Evolutionary conservation across 345 rosid genomes (phyloP).

Genomic region (Sisymbrium irio): DNA sequence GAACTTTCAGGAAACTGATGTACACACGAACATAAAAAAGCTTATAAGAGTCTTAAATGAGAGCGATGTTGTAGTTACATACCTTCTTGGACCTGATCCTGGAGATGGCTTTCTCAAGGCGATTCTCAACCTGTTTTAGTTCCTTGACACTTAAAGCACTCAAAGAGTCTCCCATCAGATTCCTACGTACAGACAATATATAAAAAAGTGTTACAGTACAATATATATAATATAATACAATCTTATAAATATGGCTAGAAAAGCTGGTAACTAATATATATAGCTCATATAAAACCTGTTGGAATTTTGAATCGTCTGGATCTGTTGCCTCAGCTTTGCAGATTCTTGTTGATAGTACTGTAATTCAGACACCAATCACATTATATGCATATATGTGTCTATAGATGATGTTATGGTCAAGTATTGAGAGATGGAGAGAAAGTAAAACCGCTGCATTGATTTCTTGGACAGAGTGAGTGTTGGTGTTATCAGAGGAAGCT

Average conservation of each 20-base stretch:
- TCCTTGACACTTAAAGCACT: conserved; percentile 80
- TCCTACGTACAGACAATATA: conserved; percentile 50
- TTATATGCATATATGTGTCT: background rate
- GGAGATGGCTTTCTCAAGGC: conserved; percentile 91
- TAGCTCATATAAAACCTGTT: conserved; percentile 59
- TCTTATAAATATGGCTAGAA: background rate
- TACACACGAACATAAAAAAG: background rate
- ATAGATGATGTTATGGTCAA: background rate
- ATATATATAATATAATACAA: background rate
- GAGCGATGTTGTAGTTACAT: conserved; percentile 16
- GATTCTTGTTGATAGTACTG: conserved; percentile 98
- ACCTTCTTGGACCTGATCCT: conserved; percentile 98
- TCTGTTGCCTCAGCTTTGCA: conserved; percentile 88
- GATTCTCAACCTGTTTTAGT: conserved; percentile 90
- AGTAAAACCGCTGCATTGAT: conserved; percentile 89
- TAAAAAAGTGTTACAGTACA: background rate
- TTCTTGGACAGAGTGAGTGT: conserved; percentile 63
- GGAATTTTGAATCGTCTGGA: conserved; percentile 86
- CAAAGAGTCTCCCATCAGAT: conserved; percentile 88
- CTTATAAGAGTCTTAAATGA: background rate
- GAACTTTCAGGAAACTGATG: background rate
- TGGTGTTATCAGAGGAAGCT: conserved; percentile 71
- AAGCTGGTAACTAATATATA: background rate
- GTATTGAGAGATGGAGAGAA: background rate
- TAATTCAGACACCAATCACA: background rate